phyloP scores from a whole-genome alignment of 2,329 filamentous ascomycete genomes.

The Cytospora schulzeri region DNA sequence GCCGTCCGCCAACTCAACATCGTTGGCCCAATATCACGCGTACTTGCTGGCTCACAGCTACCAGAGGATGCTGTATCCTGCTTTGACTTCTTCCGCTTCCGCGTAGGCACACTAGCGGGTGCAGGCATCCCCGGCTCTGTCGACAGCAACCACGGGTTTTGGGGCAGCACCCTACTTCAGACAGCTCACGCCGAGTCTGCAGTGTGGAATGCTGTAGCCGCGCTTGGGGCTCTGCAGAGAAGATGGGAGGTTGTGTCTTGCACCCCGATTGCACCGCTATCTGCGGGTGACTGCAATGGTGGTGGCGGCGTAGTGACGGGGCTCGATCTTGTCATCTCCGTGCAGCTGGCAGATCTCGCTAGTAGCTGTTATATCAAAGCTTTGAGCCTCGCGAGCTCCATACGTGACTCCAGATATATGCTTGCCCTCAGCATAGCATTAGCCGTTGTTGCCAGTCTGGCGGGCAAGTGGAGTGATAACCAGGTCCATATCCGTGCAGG shows the following conservation, averaged over 20 bases:
- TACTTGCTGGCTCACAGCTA: conserved; percentile 27
- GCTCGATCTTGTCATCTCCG: conserved; percentile 6
- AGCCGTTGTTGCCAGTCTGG: conserved; percentile 37
- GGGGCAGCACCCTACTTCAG: conserved; percentile 38
- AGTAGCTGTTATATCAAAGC: conserved; percentile 34
- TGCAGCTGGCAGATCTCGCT: conserved; percentile 33
- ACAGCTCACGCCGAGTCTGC: conserved; percentile 40
- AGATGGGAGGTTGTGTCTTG: conserved; percentile 28
- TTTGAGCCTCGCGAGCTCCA: conserved; percentile 33
- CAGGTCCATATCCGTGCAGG: conserved; percentile 38
- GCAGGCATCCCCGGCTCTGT: neutral
- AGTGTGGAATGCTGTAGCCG: conserved; percentile 40
- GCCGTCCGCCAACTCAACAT: conserved; percentile 35
- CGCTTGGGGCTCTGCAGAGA: conserved; percentile 40
- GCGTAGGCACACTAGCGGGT: conserved; percentile 36
- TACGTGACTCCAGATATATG: conserved; percentile 34
- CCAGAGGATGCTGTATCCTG: conserved; percentile 23
- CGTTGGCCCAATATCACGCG: conserved; percentile 35
- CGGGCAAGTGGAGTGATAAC: conserved; percentile 37
- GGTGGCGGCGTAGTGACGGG: neutral
- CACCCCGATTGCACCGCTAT: neutral
- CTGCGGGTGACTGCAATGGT: too few relatives aligned
- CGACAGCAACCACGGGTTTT: conserved; percentile 31
- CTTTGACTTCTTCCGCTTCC: conserved; percentile 41
- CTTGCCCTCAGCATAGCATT: conserved; percentile 39